These are phyloP conservation scores for Chlamydomonas applanata DNA, from an alignment of 139 green algal species.

Conservation along the genomic window DNA sequence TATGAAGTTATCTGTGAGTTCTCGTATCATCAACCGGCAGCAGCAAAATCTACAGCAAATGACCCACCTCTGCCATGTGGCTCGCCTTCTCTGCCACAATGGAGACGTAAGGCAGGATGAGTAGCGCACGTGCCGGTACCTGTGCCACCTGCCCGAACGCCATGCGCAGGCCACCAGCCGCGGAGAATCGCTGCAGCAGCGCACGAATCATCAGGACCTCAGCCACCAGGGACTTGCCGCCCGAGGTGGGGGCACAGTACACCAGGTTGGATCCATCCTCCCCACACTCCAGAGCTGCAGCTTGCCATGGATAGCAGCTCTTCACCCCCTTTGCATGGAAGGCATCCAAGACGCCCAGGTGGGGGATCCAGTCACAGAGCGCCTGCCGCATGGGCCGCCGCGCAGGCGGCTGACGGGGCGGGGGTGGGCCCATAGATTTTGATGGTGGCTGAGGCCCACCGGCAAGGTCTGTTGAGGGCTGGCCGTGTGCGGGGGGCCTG, in stretches of 20 bases:
- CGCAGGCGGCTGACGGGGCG: neutral
- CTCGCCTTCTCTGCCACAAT: constrained; percentile 66
- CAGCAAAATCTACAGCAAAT: too few species aligned
- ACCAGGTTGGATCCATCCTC: constrained; percentile 69
- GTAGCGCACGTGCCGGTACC: constrained; percentile 26
- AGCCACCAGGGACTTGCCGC: constrained; percentile 85
- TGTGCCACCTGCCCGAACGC: neutral
- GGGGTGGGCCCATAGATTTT: neutral
- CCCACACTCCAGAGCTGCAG: constrained; percentile 64
- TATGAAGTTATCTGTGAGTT: too few species aligned
- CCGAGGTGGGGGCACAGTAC: constrained; percentile 83
- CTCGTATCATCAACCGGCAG: too few species aligned
- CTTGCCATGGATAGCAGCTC: constrained; percentile 74
- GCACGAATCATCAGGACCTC: constrained; percentile 80
- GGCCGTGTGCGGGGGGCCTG: too few species aligned
- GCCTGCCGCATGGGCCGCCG: constrained; percentile 19
- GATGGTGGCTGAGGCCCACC: too few species aligned
- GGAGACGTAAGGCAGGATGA: constrained; percentile 69
- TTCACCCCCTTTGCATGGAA: constrained; percentile 49
- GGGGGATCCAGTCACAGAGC: constrained; percentile 49
- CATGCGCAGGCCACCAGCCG: too few species aligned
- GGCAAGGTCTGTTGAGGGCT: too few species aligned
- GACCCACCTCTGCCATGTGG: constrained; percentile 37
- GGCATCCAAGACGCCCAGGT: constrained; percentile 39
- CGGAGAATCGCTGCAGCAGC: constrained; percentile 24